Conservation (phyloP, 192 early-diverging fungal genomes). For the Coemansia sp. region DNA sequence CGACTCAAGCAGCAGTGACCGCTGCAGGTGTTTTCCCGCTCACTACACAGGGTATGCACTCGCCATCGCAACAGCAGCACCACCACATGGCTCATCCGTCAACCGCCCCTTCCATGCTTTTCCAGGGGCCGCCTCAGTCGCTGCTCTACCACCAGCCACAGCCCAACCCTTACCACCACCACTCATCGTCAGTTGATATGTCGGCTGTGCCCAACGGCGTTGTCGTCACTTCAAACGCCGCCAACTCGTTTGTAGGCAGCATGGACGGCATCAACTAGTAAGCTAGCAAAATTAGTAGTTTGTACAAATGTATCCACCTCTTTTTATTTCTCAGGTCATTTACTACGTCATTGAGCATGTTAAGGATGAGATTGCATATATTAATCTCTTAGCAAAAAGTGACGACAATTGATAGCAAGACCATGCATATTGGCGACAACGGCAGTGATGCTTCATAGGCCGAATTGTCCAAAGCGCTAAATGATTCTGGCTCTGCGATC, state of each 20-base stretch:
- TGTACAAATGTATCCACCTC: constrained; percentile 11
- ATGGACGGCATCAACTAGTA: not conserved
- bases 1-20: constrained; percentile 20
- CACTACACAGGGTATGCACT: not conserved
- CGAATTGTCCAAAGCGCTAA: constrained; percentile 6
- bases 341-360: not conserved
- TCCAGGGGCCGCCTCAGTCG: constrained; percentile 16
- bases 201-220: not conserved
- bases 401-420: not conserved
- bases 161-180: constrained; percentile 9
- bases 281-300: not conserved
- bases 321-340: not conserved
- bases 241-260: constrained; percentile 1
- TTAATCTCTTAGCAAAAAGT: not conserved
- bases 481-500: not conserved
- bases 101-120: constrained; percentile 9
- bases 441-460: not conserved
- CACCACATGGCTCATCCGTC: constrained; percentile 1
- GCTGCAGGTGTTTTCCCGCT: constrained; percentile 3
- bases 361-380: not conserved
- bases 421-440: not conserved
- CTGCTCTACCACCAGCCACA: constrained; percentile 19
- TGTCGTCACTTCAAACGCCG: not conserved
- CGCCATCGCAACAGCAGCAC: constrained; percentile 6
- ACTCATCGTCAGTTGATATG: constrained; percentile 23